Base-by-base conservation (phyloP, 208 protist species). In the Leishmania arabica region DNA sequence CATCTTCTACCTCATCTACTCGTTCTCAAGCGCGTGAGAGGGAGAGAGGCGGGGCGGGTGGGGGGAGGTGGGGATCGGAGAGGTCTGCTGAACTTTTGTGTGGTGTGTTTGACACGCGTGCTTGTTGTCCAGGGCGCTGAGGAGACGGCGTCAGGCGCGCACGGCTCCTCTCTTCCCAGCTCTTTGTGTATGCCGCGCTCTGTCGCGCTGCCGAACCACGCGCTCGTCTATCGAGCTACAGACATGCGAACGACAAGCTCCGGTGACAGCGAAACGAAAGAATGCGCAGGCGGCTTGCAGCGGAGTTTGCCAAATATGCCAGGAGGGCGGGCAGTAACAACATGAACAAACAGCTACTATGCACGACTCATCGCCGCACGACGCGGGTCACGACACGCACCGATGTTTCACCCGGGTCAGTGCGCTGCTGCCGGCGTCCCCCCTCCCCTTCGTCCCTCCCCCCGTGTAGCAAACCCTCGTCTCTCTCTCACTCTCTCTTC, bases 1-100 rank as follows among this genome's bases (percentile, higher is more conserved):
- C 17, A 75, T 93, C 40, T 49, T 69, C 7, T 27, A 86, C 45
- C 45, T 95, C 24, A 34, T 94, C 11, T 13, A 86, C 34, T 82
- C 70, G 15, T 47, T 94, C 21, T 40, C 86, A 19, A 81, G 37
- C 37, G 42, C 65, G 13, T 82, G 75, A 31, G 15, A 11, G 9
- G 45, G n/a, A 51, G 47, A 17, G 69, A 62, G 6, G 31, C 60
- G 64, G 42, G 9, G 34, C 0, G 31, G 34, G 11, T 69, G 11
- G 34, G 64, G 37, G 34, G 11, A 2, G 31, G 4, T 0, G 6
- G 62, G 13, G 64, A 4, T 11, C 21, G 19, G 21, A 72, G 27
- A 34, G 66, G 2, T 6, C 8, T n/a, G 27, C 62, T 66, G n/a
- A 37, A 66, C 13, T 66, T 34, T 7, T 34, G 62, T 1, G 62